Conservation (phyloP, 2,329 filamentous ascomycete species). For the Mycosphaerella arachidis region DNA sequence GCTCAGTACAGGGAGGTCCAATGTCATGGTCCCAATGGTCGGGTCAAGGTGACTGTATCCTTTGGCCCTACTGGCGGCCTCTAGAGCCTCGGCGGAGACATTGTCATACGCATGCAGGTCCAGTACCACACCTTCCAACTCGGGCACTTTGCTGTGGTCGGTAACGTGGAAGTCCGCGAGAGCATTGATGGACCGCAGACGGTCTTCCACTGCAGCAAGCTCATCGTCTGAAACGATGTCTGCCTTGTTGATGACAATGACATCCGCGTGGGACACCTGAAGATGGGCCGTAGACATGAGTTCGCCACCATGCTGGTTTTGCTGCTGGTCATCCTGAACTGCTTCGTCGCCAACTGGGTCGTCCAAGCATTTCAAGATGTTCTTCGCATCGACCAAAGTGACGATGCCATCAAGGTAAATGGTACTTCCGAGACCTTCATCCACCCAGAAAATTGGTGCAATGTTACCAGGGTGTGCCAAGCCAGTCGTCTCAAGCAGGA, state of each 20-base stretch:
- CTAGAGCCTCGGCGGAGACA: slow-evolving; percentile 60
- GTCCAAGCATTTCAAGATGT: slow-evolving; percentile 77
- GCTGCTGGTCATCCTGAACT: slow-evolving; percentile 43
- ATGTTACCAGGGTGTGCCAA: slow-evolving; percentile 94
- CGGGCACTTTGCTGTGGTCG: slow-evolving; percentile 70
- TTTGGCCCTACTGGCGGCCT: slow-evolving; percentile 59
- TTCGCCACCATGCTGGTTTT: slow-evolving; percentile 53
- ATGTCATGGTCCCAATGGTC: slow-evolving; percentile 76
- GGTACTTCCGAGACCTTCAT: slow-evolving; percentile 87
- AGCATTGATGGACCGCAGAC: slow-evolving; percentile 82
- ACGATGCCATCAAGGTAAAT: slow-evolving; percentile 98
- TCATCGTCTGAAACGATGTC: slow-evolving; percentile 72
- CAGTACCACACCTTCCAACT: slow-evolving; percentile 78
- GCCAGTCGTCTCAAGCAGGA: slow-evolving; percentile 91
- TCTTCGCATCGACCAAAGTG: slow-evolving; percentile 91
- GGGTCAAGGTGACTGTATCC: slow-evolving; percentile 90
- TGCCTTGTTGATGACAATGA: slow-evolving; percentile 88
- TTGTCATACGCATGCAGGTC: slow-evolving; percentile 91
- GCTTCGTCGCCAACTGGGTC: slow-evolving; percentile 46
- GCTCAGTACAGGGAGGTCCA: slow-evolving; percentile 60
- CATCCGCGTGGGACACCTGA: slow-evolving; percentile 94
- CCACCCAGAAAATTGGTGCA: slow-evolving; percentile 94
- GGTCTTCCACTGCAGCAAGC: slow-evolving; percentile 62
- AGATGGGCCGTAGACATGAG: slow-evolving; percentile 88
- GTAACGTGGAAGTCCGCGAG: slow-evolving; percentile 81